Conservation (phyloP, 495 filamentous ascomycete genomes). For the Aspergillus heteromorphus region DNA sequence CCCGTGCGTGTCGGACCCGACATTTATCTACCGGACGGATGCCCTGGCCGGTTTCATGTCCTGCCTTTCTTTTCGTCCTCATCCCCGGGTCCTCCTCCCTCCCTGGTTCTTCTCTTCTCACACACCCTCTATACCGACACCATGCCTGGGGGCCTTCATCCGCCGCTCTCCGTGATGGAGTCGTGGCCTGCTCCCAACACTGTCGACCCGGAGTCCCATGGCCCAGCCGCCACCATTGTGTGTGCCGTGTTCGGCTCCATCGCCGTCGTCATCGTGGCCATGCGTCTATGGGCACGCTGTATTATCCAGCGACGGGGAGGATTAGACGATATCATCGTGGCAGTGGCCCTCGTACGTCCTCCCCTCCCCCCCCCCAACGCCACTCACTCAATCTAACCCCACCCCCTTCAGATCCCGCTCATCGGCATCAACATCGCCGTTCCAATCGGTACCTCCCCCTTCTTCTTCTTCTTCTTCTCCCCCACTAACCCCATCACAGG, state of each 20-base stretch:
- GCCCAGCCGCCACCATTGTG: neutral
- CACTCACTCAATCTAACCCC: neutral
- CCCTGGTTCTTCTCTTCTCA: neutral
- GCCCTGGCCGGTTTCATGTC: no score
- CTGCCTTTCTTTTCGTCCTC: no score
- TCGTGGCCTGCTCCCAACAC: conserved; percentile 8
- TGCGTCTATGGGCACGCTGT: conserved; percentile 6
- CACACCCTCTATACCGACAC: no score
- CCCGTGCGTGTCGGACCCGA: no score
- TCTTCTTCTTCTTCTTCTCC: no score
- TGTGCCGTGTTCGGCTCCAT: neutral
- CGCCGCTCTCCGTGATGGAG: conserved; percentile 5
- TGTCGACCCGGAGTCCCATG: conserved; percentile 6
- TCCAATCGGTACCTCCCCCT: neutral
- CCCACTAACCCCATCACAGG: neutral
- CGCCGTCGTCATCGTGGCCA: neutral
- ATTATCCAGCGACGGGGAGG: conserved; percentile 3
- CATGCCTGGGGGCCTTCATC: conserved; percentile 8
- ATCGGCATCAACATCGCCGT: neutral
- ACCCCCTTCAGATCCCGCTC: neutral
- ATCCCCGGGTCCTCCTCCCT: no score
- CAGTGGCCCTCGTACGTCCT: conserved; percentile 1
- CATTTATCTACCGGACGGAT: no score
- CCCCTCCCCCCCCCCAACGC: no score
- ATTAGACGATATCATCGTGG: conserved; percentile 5